Evolutionary conservation across 2,329 filamentous ascomycete species (phyloP).

Genomic region (Colletotrichum camelliae): DNA sequence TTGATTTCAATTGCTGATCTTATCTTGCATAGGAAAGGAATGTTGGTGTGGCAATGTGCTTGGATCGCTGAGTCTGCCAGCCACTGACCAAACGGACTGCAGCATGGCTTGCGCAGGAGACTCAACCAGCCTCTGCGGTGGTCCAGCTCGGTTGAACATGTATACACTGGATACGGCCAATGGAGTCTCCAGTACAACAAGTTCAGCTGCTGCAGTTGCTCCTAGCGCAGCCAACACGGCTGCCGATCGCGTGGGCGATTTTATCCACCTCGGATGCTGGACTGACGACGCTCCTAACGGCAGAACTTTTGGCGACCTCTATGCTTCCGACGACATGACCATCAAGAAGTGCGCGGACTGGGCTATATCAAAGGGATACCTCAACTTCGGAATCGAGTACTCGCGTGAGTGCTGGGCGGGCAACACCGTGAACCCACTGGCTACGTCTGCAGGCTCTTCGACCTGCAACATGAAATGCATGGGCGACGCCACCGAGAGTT

Average conservation of each 20-base stretch:
- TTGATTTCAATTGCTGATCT: not conserved
- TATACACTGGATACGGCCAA: conserved; percentile 37
- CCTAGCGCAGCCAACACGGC: conserved; percentile 23
- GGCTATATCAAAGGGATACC: conserved; percentile 37
- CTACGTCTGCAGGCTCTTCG: conserved; percentile 28
- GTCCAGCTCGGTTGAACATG: conserved; percentile 42
- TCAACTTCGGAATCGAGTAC: conserved; percentile 49
- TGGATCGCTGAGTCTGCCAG: conserved; percentile 33
- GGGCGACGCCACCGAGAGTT: conserved; percentile 44
- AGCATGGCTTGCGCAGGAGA: conserved; percentile 45
- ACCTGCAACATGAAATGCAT: conserved; percentile 48
- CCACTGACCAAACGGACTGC: conserved; percentile 40
- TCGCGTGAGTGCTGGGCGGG: conserved; percentile 48
- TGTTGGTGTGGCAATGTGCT: conserved; percentile 41
- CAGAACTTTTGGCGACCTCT: conserved; percentile 31
- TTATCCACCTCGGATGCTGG: not conserved
- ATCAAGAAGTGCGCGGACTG: conserved; percentile 45
- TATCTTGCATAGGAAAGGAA: not conserved
- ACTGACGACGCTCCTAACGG: conserved; percentile 29
- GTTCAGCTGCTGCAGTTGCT: conserved; percentile 12
- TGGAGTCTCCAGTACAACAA: not conserved
- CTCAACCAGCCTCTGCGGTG: conserved; percentile 46
- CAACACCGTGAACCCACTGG: conserved; percentile 38
- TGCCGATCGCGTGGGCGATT: not conserved
- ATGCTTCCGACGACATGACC: conserved; percentile 36